Evolutionary conservation across 495 filamentous ascomycete genomes (phyloP), one percentile per base, ranked within the genome.

Genomic region (Penicillium coffeae): DNA sequence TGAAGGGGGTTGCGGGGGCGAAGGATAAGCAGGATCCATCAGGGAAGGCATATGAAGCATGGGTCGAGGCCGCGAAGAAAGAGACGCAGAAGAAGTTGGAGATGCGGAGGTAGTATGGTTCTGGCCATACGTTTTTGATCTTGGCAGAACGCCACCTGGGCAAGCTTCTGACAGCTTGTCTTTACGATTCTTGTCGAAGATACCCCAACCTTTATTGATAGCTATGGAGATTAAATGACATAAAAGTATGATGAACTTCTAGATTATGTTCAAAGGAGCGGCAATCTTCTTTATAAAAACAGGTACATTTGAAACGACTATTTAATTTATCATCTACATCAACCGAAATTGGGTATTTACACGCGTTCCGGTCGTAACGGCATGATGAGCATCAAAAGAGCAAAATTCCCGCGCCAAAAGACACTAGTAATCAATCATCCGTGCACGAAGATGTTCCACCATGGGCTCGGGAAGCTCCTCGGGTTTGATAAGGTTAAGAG

Each of bases 11-110:
- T 21, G 85, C 88, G 34, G 72, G 68, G 52, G 52, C 61, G 52
- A 96, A 95, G 72, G 56, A 94, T 43, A 69, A 72, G 52, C 70
- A 79, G 53, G 65, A 56, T 45, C 16, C 37, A 15, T 36, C 55
- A 6, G 74, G 80, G 18, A 81, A 70, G n/a, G 79, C 70, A 38
- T 94, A 89, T 65, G 74, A 81, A 5, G 74, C 80, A 61, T 95
- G 90, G 94, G 73, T 96, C n/a, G 82, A 83, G 48, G 78, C 79
- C 10, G 88, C 84, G 13, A 86, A 84, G 74, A 69, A 70, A 53
- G 87, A 83, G 73, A 88, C 86, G 27, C 77, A 76, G 68, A 79
- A 77, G 65, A 77, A 86, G 59, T 69, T 83, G 47, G 84, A 86
- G 69, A 64, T 60, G 50, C 46, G 59, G 35, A 58, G 57, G 30